phyloP scores from a whole-genome alignment of 2,329 filamentous ascomycete genomes.

The Scortechinia acanthostroma region DNA sequence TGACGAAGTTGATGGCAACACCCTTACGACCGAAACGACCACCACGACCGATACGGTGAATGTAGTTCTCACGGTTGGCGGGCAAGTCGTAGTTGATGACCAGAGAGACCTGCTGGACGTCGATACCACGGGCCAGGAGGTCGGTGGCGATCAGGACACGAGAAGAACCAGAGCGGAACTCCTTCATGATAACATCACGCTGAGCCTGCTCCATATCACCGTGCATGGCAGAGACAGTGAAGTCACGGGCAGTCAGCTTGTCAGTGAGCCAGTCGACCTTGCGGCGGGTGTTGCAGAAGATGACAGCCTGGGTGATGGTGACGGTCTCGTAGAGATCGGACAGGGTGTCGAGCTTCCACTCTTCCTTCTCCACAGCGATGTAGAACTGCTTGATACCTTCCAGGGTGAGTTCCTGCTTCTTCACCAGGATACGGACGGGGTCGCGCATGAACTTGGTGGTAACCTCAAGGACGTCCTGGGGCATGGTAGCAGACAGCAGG shows the following conservation, averaged over 20 bases:
- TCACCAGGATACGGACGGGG: conserved; percentile 66
- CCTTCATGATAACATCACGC: conserved; percentile 71
- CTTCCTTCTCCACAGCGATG: conserved; percentile 63
- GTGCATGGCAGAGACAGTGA: conserved; percentile 70
- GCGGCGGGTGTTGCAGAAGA: conserved; percentile 72
- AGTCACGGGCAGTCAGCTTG: conserved; percentile 67
- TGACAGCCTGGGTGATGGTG: conserved; percentile 69
- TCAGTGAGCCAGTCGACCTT: conserved; percentile 74
- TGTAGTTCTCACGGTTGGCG: conserved; percentile 66
- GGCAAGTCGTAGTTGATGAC: conserved; percentile 72
- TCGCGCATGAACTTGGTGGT: conserved; percentile 74
- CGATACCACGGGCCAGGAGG: conserved; percentile 66
- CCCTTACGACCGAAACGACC: conserved; percentile 71
- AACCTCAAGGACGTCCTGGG: conserved; percentile 67
- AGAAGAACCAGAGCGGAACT: conserved; percentile 68
- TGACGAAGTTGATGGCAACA: conserved; percentile 73
- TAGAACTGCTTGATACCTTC: conserved; percentile 75
- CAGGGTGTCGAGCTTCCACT: conserved; percentile 70
- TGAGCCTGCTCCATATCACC: conserved; percentile 67
- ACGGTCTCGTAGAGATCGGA: conserved; percentile 70
- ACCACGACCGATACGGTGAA: conserved; percentile 69
- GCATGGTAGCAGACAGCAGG: conserved; percentile 66
- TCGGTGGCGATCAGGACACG: conserved; percentile 69
- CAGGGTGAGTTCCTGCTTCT: conserved; percentile 68
- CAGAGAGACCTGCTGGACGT: conserved; percentile 67